Conservation (phyloP, 192 early-diverging fungal species). For the Coemansia nantahalensis region DNA sequence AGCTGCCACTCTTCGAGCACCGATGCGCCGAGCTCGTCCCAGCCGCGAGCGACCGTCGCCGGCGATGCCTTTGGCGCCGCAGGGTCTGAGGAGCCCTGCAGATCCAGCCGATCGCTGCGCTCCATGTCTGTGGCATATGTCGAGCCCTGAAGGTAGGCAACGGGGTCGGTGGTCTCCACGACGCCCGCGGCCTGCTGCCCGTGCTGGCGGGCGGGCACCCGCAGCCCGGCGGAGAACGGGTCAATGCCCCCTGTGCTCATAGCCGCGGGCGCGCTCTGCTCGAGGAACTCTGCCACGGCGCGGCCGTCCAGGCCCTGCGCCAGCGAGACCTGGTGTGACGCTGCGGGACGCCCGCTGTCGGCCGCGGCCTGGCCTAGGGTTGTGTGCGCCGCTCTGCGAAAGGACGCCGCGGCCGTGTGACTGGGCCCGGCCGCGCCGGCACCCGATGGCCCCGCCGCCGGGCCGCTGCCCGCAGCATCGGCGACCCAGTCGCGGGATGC, state of each 20-base stretch:
- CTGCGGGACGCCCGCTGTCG: slow-evolving; percentile 48
- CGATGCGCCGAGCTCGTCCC: slow-evolving; percentile 44
- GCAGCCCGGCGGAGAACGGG: background rate
- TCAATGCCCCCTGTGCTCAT: slow-evolving; percentile 24
- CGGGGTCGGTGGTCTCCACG: slow-evolving; percentile 14
- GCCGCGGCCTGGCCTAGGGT: background rate
- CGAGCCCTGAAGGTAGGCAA: slow-evolving; percentile 38
- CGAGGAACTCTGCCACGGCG: slow-evolving; percentile 31
- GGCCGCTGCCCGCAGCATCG: slow-evolving; percentile 10
- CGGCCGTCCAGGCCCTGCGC: slow-evolving; percentile 50
- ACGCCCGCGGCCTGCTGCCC: background rate
- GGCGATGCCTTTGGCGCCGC: slow-evolving; percentile 12
- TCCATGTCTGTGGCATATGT: slow-evolving; percentile 48
- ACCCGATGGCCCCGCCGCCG: slow-evolving; percentile 22
- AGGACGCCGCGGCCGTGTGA: slow-evolving; percentile 64
- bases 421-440: background rate
- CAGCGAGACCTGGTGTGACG: slow-evolving; percentile 86
- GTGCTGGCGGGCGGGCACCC: slow-evolving; percentile 2
- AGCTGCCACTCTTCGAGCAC: slow-evolving; percentile 52
- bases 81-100: background rate
- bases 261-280: slow-evolving; percentile 32
- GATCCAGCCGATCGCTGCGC: slow-evolving; percentile 19
- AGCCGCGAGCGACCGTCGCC: slow-evolving; percentile 13
- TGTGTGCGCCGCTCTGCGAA: slow-evolving; percentile 48
- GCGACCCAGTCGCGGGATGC: slow-evolving; percentile 23